Evolutionary conservation across 768 basidiomycete species (phyloP).

Genomic region (Termitomyces sp.): DNA sequence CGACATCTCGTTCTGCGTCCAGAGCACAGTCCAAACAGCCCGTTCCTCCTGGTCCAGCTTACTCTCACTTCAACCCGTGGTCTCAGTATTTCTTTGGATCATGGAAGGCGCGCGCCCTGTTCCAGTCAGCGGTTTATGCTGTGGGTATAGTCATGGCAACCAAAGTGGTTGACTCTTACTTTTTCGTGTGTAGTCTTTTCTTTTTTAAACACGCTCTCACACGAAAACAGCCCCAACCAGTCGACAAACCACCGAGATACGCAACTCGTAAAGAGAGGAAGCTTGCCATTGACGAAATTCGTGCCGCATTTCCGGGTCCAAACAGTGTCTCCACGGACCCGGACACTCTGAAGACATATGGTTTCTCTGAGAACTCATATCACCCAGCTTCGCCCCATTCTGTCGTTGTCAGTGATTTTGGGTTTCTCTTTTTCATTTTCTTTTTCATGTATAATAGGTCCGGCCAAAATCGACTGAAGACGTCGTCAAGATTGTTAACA

Average conservation of each 20-base stretch:
- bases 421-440: neutral
- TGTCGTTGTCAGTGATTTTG: constrained; percentile 31
- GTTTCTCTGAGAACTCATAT: constrained; percentile 68
- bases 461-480: constrained; percentile 69
- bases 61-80: constrained; percentile 35
- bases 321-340: constrained; percentile 46
- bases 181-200: constrained; percentile 19
- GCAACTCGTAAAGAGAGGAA: constrained; percentile 42
- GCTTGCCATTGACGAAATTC: constrained; percentile 51
- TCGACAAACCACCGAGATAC: constrained; percentile 24
- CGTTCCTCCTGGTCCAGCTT: neutral
- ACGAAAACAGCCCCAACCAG: constrained; percentile 7
- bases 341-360: constrained; percentile 47
- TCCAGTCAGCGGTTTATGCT: constrained; percentile 34
- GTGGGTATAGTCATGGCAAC: constrained; percentile 26
- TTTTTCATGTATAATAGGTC: constrained; percentile 33
- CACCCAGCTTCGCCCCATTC: constrained; percentile 55
- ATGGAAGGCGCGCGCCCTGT: constrained; percentile 22
- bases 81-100: constrained; percentile 32
- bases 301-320: constrained; percentile 37
- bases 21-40: neutral
- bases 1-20: neutral
- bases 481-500: constrained; percentile 74
- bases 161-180: constrained; percentile 21
- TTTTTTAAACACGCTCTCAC: neutral